A percentile compares a stretch with the other conserved stretches of the same genome.
These are phyloP conservation scores for Neurospora terricola DNA, from an alignment of 495 filamentous ascomycete genomes.

Conservation along the genomic window DNA sequence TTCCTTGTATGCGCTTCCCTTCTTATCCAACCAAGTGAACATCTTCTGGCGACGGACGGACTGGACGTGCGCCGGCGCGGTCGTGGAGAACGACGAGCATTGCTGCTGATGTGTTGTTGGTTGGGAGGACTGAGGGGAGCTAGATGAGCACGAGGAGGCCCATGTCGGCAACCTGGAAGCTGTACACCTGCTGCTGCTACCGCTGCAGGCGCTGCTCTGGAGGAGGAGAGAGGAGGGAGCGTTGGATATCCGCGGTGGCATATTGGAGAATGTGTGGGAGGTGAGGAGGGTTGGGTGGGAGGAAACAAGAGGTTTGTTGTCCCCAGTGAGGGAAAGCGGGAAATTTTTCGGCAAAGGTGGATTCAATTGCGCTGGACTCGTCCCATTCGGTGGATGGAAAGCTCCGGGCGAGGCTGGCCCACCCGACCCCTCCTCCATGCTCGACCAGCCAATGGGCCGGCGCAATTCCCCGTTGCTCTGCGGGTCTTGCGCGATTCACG, in stretches of 20 bases:
- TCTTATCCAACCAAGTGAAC: slow-evolving; percentile 11
- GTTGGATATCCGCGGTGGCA: slow-evolving; percentile 22
- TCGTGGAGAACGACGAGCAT: slow-evolving; percentile 16
- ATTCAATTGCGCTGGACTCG: background rate
- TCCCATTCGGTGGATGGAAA: background rate
- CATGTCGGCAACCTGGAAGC: background rate
- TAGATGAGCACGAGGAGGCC: background rate
- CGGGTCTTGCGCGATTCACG: background rate
- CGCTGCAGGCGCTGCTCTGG: background rate
- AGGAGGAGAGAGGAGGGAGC: background rate
- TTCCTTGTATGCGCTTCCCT: slow-evolving; percentile 1
- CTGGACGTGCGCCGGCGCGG: slow-evolving; percentile 4
- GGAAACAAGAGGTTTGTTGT: background rate
- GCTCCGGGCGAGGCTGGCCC: background rate
- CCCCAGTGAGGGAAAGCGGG: background rate
- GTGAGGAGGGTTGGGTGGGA: slow-evolving; percentile 3
- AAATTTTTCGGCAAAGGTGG: background rate
- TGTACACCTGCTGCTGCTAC: slow-evolving; percentile 10
- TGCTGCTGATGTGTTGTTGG: slow-evolving; percentile 1
- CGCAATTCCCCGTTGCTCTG: background rate
- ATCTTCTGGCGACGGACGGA: slow-evolving; percentile 8
- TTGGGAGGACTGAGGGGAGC: background rate
- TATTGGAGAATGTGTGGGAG: slow-evolving; percentile 6
- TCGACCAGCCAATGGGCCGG: background rate
- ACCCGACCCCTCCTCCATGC: background rate